Evolutionary conservation across 768 basidiomycete species (phyloP), one percentile per base, ranked within the genome.

Genomic region (Xanthoconium purpureum): DNA sequence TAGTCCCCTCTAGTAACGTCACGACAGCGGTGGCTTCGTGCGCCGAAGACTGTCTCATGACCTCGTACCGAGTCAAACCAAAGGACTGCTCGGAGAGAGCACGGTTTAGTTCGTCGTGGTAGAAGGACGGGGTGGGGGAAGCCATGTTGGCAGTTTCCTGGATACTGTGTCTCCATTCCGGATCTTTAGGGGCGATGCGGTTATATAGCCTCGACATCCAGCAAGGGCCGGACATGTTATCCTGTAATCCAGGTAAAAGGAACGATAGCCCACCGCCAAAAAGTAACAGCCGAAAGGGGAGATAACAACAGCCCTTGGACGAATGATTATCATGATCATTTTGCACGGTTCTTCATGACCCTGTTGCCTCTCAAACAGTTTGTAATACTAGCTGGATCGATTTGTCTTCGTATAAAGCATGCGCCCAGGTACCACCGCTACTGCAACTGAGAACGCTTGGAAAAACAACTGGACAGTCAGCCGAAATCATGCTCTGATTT

Each of bases 51-150:
- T 71, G 63, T 20, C 66, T 62, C 6, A 59, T 40, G 47, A 84
- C 63, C 4, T 74, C 71, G 61, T 77, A 87, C 57, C 73, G 70
- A 39, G 73, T 63, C 56, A 88, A 77, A 17, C 81, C 82, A 60
- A 82, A 84, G 6, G 77, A 71, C 57, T 88, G 83, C 62, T 88
- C 87, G 33, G 69, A 69, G 36, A 89, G 75, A 28, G 83, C 80
- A 24, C 75, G 73, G 20, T 70, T 71, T 18, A 89, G 75, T 66
- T 89, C 87, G 53, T 73, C 66, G 54, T 74, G 64, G 62, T 65
- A 68, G 63, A 76, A 75, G 24, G 66, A 54, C 29, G 66, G 38
- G 1, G 60, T 28, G 12, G 61, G 40, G 9, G 63, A 60, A 30
- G 43, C 3, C 68, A 72, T 71, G 42, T 54, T 50, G 33, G 52